Evolutionary conservation across 2,329 filamentous ascomycete genomes (phyloP).

Genomic region (Colletotrichum tropicale): DNA sequence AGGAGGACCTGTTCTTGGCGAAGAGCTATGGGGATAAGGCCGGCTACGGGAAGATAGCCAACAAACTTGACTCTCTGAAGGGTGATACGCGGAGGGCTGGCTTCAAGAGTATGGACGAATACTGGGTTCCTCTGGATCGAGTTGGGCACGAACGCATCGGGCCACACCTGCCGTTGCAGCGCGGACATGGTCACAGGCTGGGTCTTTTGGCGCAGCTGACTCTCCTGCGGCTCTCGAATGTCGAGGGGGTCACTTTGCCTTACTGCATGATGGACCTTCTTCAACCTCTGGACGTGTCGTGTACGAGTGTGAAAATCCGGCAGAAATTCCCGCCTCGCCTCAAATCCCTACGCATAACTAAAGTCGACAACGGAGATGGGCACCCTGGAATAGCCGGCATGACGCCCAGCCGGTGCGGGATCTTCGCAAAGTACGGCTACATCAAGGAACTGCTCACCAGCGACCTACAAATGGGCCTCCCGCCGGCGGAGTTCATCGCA

Average conservation of each 20-base stretch:
- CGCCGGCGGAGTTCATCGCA: neutral
- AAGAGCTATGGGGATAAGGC: neutral
- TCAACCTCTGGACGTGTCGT: neutral
- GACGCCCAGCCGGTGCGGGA: neutral
- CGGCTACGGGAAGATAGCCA: neutral
- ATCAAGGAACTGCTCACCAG: neutral
- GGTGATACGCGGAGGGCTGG: neutral
- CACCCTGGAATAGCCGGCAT: neutral
- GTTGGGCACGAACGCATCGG: accelerated
- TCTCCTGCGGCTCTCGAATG: neutral
- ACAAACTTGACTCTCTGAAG: neutral
- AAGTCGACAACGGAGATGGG: neutral
- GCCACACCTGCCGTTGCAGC: neutral
- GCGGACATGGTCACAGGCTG: neutral
- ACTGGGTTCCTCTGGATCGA: neutral
- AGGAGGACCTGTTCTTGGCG: neutral
- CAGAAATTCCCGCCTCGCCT: neutral
- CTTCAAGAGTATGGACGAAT: neutral
- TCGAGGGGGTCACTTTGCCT: accelerated
- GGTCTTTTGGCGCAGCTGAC: neutral
- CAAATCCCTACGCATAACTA: accelerated
- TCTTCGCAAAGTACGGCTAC: neutral
- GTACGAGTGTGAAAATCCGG: accelerated
- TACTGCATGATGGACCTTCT: neutral
- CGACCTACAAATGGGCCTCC: neutral